Percentiles rank a stretch among this genome's conserved stretches.
These are phyloP conservation scores for Crucihimalaya himalaica DNA, from an alignment of 345 rosid genomes.

Conservation along the genomic window DNA sequence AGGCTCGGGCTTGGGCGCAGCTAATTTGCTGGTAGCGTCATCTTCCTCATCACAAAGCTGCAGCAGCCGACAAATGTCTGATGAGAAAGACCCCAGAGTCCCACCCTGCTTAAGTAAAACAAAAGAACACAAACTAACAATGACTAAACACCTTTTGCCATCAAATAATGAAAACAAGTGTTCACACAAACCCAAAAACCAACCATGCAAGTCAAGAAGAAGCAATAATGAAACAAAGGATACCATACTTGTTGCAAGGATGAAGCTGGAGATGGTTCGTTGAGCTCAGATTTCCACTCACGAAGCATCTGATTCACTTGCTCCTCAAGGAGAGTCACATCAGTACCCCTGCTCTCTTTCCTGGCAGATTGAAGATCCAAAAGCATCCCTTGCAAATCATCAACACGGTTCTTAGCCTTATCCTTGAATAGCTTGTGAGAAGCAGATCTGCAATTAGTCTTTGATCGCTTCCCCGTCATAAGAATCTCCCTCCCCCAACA, in stretches of 20 bases:
- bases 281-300: constrained; percentile 98
- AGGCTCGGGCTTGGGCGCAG: constrained; percentile 86
- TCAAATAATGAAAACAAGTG: neutral
- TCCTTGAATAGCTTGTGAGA: constrained; percentile 96
- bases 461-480: constrained; percentile 81
- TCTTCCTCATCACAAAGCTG: constrained; percentile 97
- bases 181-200: neutral
- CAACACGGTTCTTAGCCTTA: constrained; percentile 94
- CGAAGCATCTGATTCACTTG: constrained; percentile 99
- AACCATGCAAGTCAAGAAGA: constrained; percentile 8
- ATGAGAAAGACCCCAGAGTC: constrained; percentile 78
- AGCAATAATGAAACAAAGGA: neutral
- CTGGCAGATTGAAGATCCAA: constrained; percentile 90
- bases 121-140: constrained; percentile 17
- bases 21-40: constrained; percentile 87
- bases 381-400: constrained; percentile 91
- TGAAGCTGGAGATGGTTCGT: constrained; percentile 95
- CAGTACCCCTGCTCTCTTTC: constrained; percentile 76
- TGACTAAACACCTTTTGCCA: neutral
- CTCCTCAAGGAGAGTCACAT: constrained; percentile 85
- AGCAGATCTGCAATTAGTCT: constrained; percentile 84
- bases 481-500: constrained; percentile 25
- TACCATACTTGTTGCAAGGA: constrained; percentile 88
- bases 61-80: constrained; percentile 86
- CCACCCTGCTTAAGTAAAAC: constrained; percentile 58